Evolutionary conservation across 2,329 filamentous ascomycete genomes (phyloP).

Genomic region (Metarhizium sp.): DNA sequence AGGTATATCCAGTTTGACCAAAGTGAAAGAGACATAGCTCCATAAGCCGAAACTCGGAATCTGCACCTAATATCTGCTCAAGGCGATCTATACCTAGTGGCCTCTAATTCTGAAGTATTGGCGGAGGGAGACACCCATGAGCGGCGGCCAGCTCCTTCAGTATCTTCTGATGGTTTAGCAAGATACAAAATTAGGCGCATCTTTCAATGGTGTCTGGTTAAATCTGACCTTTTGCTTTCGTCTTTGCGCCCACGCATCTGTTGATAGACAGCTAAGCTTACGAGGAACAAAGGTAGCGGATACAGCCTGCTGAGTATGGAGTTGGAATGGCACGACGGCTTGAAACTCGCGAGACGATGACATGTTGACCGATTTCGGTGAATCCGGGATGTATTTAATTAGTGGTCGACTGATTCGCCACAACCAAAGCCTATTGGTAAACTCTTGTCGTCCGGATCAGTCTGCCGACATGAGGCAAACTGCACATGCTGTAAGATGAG

Average conservation of each 20-base stretch:
- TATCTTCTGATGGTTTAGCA: not conserved
- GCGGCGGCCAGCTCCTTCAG: not conserved
- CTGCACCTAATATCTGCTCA: not conserved
- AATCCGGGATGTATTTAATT: too few species aligned
- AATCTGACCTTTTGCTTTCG: not conserved
- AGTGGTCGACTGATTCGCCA: too few species aligned
- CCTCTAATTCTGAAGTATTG: not conserved
- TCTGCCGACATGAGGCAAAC: too few species aligned
- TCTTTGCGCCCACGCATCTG: not conserved
- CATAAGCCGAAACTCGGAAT: not conserved
- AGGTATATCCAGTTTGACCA: not conserved
- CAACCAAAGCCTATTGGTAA: too few species aligned
- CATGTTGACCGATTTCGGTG: too few species aligned
- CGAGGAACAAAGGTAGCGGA: not conserved
- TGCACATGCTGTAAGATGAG: too few species aligned
- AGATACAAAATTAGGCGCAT: not conserved
- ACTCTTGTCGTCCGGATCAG: too few species aligned
- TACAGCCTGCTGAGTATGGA: not conserved
- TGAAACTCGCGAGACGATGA: too few species aligned
- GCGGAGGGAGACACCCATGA: not conserved
- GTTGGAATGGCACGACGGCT: slow-evolving; percentile 7
- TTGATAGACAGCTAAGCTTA: not conserved
- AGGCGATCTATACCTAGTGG: not conserved
- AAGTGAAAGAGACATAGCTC: not conserved
- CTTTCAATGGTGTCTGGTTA: not conserved